These are phyloP conservation scores for Rhinocladiella mackenziei DNA, from an alignment of 2,329 filamentous ascomycete species.

Conservation along the genomic window DNA sequence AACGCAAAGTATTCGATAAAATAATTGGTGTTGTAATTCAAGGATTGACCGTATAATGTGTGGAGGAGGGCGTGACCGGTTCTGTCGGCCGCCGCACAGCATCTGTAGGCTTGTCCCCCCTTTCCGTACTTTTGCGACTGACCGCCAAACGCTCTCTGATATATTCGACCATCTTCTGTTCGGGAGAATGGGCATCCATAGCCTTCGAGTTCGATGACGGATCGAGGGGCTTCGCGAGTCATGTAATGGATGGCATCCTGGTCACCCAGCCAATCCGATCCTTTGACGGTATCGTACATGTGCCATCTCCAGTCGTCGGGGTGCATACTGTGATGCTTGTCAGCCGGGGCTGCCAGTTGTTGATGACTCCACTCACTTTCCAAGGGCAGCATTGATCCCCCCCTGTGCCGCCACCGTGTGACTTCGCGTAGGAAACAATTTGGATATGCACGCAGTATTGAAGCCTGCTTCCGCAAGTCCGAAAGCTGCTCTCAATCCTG, in stretches of 20 bases:
- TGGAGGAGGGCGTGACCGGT: conserved; percentile 96
- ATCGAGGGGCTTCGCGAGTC: conserved; percentile 52
- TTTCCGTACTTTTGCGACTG: conserved; percentile 94
- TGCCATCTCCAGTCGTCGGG: conserved; percentile 58
- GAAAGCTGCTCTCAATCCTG: conserved; percentile 60
- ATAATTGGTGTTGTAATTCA: conserved; percentile 98
- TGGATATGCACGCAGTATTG: conserved; percentile 62
- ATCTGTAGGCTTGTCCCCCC: conserved; percentile 96
- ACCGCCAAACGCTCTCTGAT: conserved; percentile 97
- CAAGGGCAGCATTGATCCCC: conserved; percentile 58
- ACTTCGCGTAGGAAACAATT: conserved; percentile 60
- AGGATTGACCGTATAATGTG: conserved; percentile 95
- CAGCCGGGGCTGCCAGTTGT: no score
- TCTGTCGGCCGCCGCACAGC: conserved; percentile 92
- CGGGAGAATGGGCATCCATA: conserved; percentile 91
- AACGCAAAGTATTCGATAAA: conserved; percentile 99
- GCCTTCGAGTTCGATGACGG: conserved; percentile 71
- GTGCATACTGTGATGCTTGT: conserved; percentile 50
- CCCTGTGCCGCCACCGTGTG: conserved; percentile 66
- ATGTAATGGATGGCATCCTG: conserved; percentile 60
- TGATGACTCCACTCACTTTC: conserved; percentile 43
- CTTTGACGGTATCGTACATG: conserved; percentile 59
- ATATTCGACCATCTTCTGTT: conserved; percentile 95
- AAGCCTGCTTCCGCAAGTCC: conserved; percentile 61
- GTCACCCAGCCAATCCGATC: conserved; percentile 57